phyloP scores from a whole-genome alignment of 176 grass and related monocot species.

The Cenchrus fungigraminus region DNA sequence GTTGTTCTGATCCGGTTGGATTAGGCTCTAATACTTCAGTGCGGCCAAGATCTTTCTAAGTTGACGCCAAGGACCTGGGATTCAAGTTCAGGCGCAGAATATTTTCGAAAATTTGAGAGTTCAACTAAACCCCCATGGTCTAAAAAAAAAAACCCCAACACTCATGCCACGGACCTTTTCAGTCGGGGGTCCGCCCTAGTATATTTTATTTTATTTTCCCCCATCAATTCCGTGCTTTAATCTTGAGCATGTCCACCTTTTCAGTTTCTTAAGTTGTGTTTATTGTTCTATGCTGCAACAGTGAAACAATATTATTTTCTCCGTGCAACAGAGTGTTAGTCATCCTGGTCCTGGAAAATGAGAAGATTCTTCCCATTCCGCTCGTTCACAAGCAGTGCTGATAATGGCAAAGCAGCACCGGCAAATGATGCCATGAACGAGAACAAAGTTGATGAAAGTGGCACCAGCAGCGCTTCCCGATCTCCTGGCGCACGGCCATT shows the following conservation, averaged over 20 bases:
- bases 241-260: background rate
- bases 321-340: slow-evolving; percentile 15
- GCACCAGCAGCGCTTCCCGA: slow-evolving; percentile 3
- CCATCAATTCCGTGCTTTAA: background rate
- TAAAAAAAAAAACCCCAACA: background rate
- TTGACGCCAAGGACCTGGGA: background rate
- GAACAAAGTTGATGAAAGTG: slow-evolving; percentile 28
- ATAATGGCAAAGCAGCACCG: slow-evolving; percentile 7
- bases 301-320: background rate
- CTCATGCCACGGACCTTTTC: background rate
- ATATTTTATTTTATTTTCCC: background rate
- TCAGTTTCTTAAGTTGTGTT: background rate
- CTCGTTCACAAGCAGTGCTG: slow-evolving; percentile 55
- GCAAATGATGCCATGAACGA: slow-evolving; percentile 44
- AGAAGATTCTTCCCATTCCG: slow-evolving; percentile 76
- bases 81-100: background rate
- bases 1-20: background rate
- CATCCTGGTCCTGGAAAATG: slow-evolving; percentile 44
- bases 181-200: background rate
- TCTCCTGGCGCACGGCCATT: slow-evolving; percentile 36
- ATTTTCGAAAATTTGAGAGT: background rate
- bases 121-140: background rate
- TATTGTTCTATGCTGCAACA: background rate
- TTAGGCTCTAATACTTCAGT: background rate
- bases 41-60: background rate